Percentiles rank a stretch among this genome's conserved stretches.
These are phyloP conservation scores for Globisporangium okanoganense DNA, from an alignment of 352 stramenopile species.

Conservation along the genomic window DNA sequence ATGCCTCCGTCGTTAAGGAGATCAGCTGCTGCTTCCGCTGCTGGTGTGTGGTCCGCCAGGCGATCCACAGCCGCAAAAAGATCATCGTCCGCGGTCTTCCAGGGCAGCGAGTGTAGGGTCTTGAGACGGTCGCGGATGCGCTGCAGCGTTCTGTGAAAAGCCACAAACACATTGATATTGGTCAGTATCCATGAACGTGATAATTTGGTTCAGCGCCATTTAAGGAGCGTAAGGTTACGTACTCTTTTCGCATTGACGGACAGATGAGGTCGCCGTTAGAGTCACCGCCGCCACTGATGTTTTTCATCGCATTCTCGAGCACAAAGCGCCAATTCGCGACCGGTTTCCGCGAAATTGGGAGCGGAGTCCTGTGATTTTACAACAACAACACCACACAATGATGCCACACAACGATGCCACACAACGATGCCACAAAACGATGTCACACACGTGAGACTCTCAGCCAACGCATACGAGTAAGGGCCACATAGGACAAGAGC, in stretches of 20 bases:
- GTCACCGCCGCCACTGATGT: background rate
- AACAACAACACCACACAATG: background rate
- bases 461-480: background rate
- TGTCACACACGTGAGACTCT: background rate
- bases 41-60: slow-evolving; percentile 1
- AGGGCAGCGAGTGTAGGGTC: slow-evolving; percentile 44
- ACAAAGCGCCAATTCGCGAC: slow-evolving; percentile 74
- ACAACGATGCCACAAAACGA: too few relatives aligned
- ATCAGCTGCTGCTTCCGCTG: background rate
- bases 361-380: slow-evolving; percentile 37
- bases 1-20: slow-evolving; percentile 16
- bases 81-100: slow-evolving; percentile 41
- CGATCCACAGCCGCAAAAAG: slow-evolving; percentile 34
- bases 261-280: slow-evolving; percentile 13
- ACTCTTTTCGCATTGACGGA: slow-evolving; percentile 32
- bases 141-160: slow-evolving; percentile 39
- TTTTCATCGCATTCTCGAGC: slow-evolving; percentile 41
- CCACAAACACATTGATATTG: background rate
- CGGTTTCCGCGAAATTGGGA: slow-evolving; percentile 51
- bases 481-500: background rate
- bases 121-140: slow-evolving; percentile 63
- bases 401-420: background rate
- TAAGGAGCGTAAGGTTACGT: slow-evolving; percentile 13
- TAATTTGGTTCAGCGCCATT: background rate
- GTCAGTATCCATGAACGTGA: background rate